Percentiles rank a stretch among this genome's conserved stretches.
Conservation (phyloP, 306 rosid genomes). For the Glycyrrhiza uralensis region DNA sequence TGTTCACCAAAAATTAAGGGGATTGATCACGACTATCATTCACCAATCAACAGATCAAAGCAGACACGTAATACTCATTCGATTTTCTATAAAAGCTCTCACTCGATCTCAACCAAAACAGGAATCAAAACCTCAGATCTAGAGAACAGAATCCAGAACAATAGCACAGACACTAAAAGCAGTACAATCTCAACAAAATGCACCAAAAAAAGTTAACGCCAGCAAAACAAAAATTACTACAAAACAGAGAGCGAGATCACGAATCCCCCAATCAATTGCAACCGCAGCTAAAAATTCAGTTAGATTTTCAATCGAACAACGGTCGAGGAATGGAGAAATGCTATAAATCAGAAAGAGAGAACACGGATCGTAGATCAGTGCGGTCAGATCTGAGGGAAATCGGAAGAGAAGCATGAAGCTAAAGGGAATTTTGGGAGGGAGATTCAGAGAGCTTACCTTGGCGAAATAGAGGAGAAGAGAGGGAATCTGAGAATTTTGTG, state of each 20-base stretch:
- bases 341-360: neutral
- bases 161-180: neutral
- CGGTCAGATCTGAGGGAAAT: constrained; percentile 24
- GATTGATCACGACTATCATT: neutral
- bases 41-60: constrained; percentile 22
- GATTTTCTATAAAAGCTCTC: neutral
- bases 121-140: constrained; percentile 20
- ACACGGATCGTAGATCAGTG: constrained; percentile 22
- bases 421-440: neutral
- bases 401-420: neutral
- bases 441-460: constrained; percentile 23
- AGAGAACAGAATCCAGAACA: neutral
- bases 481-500: neutral
- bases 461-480: neutral
- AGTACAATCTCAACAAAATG: neutral
- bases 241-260: constrained; percentile 7
- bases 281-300: neutral
- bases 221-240: neutral
- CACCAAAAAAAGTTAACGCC: neutral
- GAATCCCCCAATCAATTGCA: neutral
- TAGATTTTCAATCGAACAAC: neutral
- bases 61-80: neutral
- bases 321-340: neutral
- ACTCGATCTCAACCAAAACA: neutral
- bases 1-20: neutral